Conservation (phyloP, 768 basidiomycete genomes). For the Hericium coralloides region DNA sequence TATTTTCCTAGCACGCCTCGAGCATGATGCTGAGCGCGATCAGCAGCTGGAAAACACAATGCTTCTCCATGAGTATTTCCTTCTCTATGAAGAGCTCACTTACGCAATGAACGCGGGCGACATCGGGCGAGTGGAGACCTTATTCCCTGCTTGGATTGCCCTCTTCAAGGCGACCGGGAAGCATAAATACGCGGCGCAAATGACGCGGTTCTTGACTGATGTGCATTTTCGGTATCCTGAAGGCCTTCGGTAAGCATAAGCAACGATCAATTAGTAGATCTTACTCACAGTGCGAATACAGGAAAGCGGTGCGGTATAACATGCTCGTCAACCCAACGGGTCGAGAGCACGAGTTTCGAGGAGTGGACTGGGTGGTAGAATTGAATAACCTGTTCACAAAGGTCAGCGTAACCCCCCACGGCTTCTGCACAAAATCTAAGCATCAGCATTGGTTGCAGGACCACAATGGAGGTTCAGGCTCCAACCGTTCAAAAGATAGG, state of each 20-base stretch:
- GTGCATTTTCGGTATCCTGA: constrained; percentile 16
- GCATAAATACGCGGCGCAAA: constrained; percentile 20
- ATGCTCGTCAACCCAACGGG: constrained; percentile 29
- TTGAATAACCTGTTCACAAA: constrained; percentile 35
- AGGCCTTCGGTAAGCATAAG: constrained; percentile 3
- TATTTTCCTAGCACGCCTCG: too few relatives aligned
- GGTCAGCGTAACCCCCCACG: too few relatives aligned
- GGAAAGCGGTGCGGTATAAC: constrained; percentile 16
- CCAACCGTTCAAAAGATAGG: too few relatives aligned
- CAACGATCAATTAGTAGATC: not conserved
- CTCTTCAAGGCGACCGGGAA: constrained; percentile 24
- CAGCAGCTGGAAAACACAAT: too few relatives aligned
- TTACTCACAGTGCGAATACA: constrained; percentile 1
- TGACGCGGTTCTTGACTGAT: constrained; percentile 16
- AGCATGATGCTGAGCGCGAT: too few relatives aligned
- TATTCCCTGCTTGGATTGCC: constrained; percentile 20
- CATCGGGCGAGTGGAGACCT: constrained; percentile 24
- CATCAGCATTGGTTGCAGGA: too few relatives aligned
- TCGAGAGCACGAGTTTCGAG: constrained; percentile 19
- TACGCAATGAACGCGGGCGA: constrained; percentile 12
- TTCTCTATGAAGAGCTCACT: not conserved
- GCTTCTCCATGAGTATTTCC: constrained; percentile 10
- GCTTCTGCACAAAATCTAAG: too few relatives aligned
- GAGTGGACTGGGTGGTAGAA: constrained; percentile 33
- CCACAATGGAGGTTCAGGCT: too few relatives aligned